Percentiles rank a stretch among this genome's conserved stretches.
These are phyloP conservation scores for Alectoria sarmentosa DNA, from an alignment of 495 filamentous ascomycete genomes.

Conservation along the genomic window DNA sequence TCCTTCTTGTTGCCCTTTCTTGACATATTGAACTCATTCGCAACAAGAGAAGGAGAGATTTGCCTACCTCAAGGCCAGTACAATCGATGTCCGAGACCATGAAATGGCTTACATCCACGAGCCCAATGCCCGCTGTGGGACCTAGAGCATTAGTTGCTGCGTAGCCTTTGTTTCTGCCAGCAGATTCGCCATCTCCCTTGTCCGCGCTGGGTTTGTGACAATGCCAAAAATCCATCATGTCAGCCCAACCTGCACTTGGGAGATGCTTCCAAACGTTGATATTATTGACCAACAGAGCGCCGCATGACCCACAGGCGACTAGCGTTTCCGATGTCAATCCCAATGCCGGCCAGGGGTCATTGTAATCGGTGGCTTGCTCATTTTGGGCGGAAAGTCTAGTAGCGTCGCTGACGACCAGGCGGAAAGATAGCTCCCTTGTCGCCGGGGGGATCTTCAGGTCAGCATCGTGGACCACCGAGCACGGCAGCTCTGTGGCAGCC, in stretches of 20 bases:
- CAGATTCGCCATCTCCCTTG: constrained; percentile 32
- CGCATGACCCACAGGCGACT: constrained; percentile 62
- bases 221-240: constrained; percentile 99
- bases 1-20: constrained; percentile 80
- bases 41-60: background rate
- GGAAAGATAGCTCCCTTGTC: constrained; percentile 52
- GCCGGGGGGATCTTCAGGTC: constrained; percentile 33
- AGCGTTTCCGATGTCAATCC: constrained; percentile 46
- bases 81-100: constrained; percentile 61
- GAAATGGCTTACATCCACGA: constrained; percentile 75
- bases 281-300: constrained; percentile 28
- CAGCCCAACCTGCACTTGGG: constrained; percentile 94
- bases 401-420: constrained; percentile 54
- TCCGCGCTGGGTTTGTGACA: constrained; percentile 79
- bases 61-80: constrained; percentile 49
- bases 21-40: background rate
- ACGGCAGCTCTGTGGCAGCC: constrained; percentile 59
- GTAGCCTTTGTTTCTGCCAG: constrained; percentile 55
- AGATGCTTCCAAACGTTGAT: constrained; percentile 78
- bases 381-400: constrained; percentile 27
- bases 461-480: constrained; percentile 39
- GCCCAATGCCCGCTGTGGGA: constrained; percentile 56
- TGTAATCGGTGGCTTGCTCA: constrained; percentile 28
- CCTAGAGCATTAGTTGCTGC: constrained; percentile 62
- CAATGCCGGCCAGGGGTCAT: constrained; percentile 66